Conservation (phyloP, 1,139 yeast species). For the Schizosaccharomyces versatilis region DNA sequence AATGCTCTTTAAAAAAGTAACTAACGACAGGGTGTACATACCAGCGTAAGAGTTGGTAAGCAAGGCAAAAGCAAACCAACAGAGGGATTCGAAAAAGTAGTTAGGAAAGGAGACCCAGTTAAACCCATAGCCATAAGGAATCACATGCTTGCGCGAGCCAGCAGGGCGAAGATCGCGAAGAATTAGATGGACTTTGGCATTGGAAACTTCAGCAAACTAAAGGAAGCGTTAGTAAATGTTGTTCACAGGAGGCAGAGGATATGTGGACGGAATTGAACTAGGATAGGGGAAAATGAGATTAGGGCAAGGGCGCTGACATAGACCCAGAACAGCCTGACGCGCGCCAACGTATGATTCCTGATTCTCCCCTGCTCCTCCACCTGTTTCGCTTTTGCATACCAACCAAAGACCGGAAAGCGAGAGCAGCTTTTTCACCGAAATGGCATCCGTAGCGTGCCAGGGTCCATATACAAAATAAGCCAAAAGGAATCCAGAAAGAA, state of each 20-base stretch:
- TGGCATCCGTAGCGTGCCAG: conserved; percentile 12
- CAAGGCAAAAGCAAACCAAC: conserved; percentile 50
- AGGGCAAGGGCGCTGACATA: too few relatives aligned
- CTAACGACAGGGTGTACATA: neutral
- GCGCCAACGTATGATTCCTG: neutral
- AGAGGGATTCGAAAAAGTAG: conserved; percentile 63
- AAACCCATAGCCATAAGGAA: conserved; percentile 33
- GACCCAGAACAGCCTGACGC: neutral
- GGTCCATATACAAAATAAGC: conserved; percentile 56
- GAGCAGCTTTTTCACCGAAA: conserved; percentile 8
- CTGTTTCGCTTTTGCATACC: neutral
- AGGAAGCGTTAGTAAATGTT: neutral
- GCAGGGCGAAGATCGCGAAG: conserved; percentile 34
- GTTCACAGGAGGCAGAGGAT: neutral
- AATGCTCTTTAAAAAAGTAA: neutral
- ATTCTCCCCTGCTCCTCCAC: neutral
- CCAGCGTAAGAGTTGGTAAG: conserved; percentile 46
- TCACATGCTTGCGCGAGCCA: conserved; percentile 27
- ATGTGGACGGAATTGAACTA: neutral
- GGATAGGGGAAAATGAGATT: neutral
- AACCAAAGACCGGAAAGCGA: conserved; percentile 27
- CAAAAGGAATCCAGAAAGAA: conserved; percentile 54
- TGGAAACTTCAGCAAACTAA: conserved; percentile 41
- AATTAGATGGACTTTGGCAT: conserved; percentile 43
- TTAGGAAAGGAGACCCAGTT: conserved; percentile 40